These are phyloP conservation scores for Monilinia aucupariae DNA, from an alignment of 2,329 filamentous ascomycete species.

Conservation along the genomic window DNA sequence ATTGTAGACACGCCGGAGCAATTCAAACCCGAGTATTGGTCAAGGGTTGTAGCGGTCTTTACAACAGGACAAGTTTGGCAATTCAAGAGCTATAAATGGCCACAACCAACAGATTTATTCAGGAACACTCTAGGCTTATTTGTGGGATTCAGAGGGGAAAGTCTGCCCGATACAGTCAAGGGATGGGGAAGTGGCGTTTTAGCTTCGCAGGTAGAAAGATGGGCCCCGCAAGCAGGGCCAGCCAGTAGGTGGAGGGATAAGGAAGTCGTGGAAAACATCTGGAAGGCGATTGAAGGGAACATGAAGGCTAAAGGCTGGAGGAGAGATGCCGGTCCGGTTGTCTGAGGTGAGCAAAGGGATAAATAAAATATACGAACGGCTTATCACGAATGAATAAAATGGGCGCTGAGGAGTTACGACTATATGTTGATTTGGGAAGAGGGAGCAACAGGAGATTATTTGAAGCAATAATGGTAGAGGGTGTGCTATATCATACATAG, in stretches of 20 bases:
- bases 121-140: slow-evolving; percentile 81
- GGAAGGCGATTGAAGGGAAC: slow-evolving; percentile 79
- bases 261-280: slow-evolving; percentile 88
- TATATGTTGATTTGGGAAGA: slow-evolving; percentile 4
- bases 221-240: slow-evolving; percentile 49
- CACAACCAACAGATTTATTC: slow-evolving; percentile 81
- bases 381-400: slow-evolving; percentile 4
- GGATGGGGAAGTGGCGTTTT: slow-evolving; percentile 83
- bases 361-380: neutral
- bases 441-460: neutral
- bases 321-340: slow-evolving; percentile 57
- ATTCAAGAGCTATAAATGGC: slow-evolving; percentile 98
- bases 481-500: neutral
- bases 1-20: slow-evolving; percentile 88
- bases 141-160: slow-evolving; percentile 85
- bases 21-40: slow-evolving; percentile 98
- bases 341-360: neutral
- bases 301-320: slow-evolving; percentile 85
- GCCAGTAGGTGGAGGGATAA: slow-evolving; percentile 71
- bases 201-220: slow-evolving; percentile 77
- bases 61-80: slow-evolving; percentile 98
- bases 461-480: neutral
- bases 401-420: slow-evolving; percentile 13
- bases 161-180: slow-evolving; percentile 68
- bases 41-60: slow-evolving; percentile 89